Evolutionary conservation across 2,329 filamentous ascomycete species (phyloP), one percentile per base, ranked within the genome.

Genomic region (Verruconis gallopava): DNA sequence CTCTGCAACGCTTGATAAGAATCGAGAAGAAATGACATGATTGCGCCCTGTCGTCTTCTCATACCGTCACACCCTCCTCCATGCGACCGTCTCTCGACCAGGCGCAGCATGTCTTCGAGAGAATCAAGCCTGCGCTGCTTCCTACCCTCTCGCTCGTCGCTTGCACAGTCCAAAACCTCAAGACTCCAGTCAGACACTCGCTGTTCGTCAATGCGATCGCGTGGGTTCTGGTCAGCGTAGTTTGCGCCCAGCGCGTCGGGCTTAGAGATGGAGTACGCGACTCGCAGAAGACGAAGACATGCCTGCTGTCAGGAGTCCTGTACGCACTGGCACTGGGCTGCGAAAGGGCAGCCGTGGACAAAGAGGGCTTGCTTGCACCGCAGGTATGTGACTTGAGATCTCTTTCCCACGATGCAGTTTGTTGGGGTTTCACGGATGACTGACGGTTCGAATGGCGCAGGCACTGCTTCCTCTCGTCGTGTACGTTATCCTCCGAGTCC

Each of bases 341-440:
- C 53, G 64, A 67, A 47, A 50, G 64, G 42, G 58, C 57, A 15
- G 60, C 63, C n/a, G 58, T 59, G 47, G 62, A 65, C 46, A 59
- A 58, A 40, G 54, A 59, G 45, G 61, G 59, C 32, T 57, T 65
- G n/a, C 62, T 63, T 58, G 61, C 61, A 55, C 61, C 60, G 17
- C 66, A 68, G 61, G 66, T 67, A 46, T 48, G 45, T n/a, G n/a
- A n/a, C n/a, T n/a, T n/a, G n/a, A n/a, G n/a, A n/a, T n/a, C n/a
- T n/a, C 14, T 12, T 49, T 30, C 21, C 48, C n/a, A 42, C 50
- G 22, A 42, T 43, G 38, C 32, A 40, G 33, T 39, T 43, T 13
- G 48, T 47, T 33, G 33, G 51, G n/a, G n/a, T n/a, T n/a, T n/a
- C n/a, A n/a, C n/a, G n/a, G n/a, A n/a, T n/a, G n/a, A n/a, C n/a